These are phyloP conservation scores for Cercospora citrullina DNA, from an alignment of 2,329 filamentous ascomycete genomes.

Conservation along the genomic window DNA sequence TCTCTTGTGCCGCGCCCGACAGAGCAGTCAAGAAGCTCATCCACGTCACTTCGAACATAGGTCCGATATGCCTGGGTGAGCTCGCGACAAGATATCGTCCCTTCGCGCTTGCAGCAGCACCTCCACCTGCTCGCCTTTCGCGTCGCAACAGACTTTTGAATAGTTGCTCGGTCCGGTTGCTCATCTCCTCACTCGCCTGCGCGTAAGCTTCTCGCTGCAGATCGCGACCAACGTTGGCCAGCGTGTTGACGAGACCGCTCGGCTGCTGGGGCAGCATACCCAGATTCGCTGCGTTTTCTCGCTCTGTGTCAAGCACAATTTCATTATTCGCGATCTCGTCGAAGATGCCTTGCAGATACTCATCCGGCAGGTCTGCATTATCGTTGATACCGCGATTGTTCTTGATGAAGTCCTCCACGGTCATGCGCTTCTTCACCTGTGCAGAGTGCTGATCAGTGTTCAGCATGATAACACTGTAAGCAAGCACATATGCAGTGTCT, in stretches of 20 bases:
- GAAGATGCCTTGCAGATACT: slow-evolving; percentile 85
- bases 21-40: slow-evolving; percentile 98
- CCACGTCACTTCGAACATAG: slow-evolving; percentile 99
- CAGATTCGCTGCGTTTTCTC: slow-evolving; percentile 80
- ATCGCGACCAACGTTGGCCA: slow-evolving; percentile 89
- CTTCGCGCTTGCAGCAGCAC: slow-evolving; percentile 45
- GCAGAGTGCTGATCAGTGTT: slow-evolving; percentile 94
- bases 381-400: slow-evolving; percentile 99
- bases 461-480: slow-evolving; percentile 94
- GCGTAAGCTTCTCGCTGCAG: slow-evolving; percentile 89
- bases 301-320: slow-evolving; percentile 90
- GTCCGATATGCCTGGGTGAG: slow-evolving; percentile 90
- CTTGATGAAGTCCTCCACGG: slow-evolving; percentile 95
- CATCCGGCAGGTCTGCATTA: slow-evolving; percentile 85
- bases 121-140: slow-evolving; percentile 73
- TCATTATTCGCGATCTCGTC: slow-evolving; percentile 91
- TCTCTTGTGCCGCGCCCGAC: slow-evolving; percentile 89
- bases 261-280: slow-evolving; percentile 61
- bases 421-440: slow-evolving; percentile 88
- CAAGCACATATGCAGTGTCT: slow-evolving; percentile 92
- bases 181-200: slow-evolving; percentile 94
- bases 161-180: slow-evolving; percentile 74
- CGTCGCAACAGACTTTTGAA: slow-evolving; percentile 89
- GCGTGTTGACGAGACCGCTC: slow-evolving; percentile 55
- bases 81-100: slow-evolving; percentile 86